Evolutionary conservation across 495 filamentous ascomycete species (phyloP).

Genomic region (Xylaria telfairii): DNA sequence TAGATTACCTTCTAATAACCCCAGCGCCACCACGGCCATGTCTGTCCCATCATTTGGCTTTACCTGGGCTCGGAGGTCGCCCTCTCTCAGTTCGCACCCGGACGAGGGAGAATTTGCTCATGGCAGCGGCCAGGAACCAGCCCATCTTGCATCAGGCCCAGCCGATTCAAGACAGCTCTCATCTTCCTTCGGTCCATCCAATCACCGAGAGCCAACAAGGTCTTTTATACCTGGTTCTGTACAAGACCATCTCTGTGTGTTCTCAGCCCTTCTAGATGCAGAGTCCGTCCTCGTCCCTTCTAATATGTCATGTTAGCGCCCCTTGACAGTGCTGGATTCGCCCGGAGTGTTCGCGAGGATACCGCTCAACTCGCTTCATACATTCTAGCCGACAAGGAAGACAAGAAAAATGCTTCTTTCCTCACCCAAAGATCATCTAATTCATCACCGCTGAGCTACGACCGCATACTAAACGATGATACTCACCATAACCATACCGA

Average conservation of each 20-base stretch:
- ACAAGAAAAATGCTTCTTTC: slow-evolving; percentile 48
- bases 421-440: slow-evolving; percentile 45
- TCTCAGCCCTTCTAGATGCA: background rate
- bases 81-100: slow-evolving; percentile 42
- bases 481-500: slow-evolving; percentile 28
- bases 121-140: slow-evolving; percentile 30
- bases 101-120: slow-evolving; percentile 35
- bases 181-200: slow-evolving; percentile 47
- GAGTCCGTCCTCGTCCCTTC: slow-evolving; percentile 16
- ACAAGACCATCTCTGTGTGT: slow-evolving; percentile 66
- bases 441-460: slow-evolving; percentile 38
- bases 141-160: slow-evolving; percentile 23
- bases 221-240: slow-evolving; percentile 81
- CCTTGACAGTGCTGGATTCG: slow-evolving; percentile 72
- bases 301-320: slow-evolving; percentile 43
- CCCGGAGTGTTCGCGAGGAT: slow-evolving; percentile 82
- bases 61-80: slow-evolving; percentile 47
- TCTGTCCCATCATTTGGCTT: slow-evolving; percentile 45
- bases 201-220: slow-evolving; percentile 70
- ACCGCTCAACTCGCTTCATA: slow-evolving; percentile 89
- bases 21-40: slow-evolving; percentile 32
- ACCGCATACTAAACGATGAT: slow-evolving; percentile 32
- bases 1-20: background rate
- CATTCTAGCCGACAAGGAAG: slow-evolving; percentile 71
- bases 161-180: slow-evolving; percentile 43